phyloP scores from a whole-genome alignment of 192 early-diverging fungal species.

The Coemansia sp. region DNA sequence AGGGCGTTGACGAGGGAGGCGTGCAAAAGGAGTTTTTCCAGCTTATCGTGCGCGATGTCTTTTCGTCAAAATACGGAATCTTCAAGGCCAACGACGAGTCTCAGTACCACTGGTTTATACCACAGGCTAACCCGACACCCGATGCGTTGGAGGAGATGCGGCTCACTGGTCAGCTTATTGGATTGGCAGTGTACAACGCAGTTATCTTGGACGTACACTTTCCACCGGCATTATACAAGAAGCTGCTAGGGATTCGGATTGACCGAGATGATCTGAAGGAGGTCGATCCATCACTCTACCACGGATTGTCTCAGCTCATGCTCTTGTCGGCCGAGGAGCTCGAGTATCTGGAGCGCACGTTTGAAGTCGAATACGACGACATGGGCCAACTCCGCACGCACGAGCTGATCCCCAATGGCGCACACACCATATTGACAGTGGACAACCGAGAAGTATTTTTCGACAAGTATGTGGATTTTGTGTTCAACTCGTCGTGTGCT shows the following conservation, averaged over 20 bases:
- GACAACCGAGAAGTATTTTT: conserved; percentile 85
- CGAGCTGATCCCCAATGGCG: conserved; percentile 72
- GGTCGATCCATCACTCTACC: conserved; percentile 75
- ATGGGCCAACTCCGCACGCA: conserved; percentile 62
- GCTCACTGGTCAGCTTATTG: conserved; percentile 84
- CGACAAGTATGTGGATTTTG: conserved; percentile 74
- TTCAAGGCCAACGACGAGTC: conserved; percentile 82
- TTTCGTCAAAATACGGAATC: conserved; percentile 82
- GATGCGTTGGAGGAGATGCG: conserved; percentile 75
- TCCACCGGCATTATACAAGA: conserved; percentile 84
- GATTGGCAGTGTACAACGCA: conserved; percentile 90
- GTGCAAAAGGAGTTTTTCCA: conserved; percentile 96
- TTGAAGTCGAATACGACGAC: conserved; percentile 76
- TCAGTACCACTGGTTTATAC: conserved; percentile 83
- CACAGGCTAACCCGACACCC: conserved; percentile 55
- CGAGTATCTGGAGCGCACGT: conserved; percentile 75
- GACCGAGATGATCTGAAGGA: conserved; percentile 73
- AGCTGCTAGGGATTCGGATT: conserved; percentile 70
- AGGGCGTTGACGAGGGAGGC: conserved; percentile 92
- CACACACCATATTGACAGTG: conserved; percentile 63
- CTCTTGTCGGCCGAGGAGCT: conserved; percentile 67
- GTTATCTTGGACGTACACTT: conserved; percentile 92
- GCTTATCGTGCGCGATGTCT: conserved; percentile 84
- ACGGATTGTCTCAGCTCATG: conserved; percentile 75
- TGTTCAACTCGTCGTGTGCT: conserved; percentile 69